Conservation (phyloP, 257 asterid genomes). For the Penstemon newberryi region DNA sequence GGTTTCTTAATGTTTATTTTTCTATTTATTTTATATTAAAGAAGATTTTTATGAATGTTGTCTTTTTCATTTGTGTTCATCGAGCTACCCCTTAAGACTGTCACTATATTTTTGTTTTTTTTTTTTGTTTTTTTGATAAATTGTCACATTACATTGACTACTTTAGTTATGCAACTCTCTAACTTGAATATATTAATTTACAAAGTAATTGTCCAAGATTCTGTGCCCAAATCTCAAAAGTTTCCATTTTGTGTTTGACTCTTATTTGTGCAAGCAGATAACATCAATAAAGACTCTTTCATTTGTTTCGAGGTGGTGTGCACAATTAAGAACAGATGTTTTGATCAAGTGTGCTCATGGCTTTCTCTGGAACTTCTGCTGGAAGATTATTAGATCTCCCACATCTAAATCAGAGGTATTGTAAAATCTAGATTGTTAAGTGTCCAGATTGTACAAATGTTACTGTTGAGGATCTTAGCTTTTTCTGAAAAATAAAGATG, state of each 20-base stretch:
- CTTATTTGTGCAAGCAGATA: slow-evolving; percentile 44
- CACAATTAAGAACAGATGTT: slow-evolving; percentile 42
- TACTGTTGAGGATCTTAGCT: slow-evolving; percentile 12
- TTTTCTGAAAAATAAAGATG: no score
- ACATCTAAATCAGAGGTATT: slow-evolving; percentile 68
- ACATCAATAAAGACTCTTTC: slow-evolving; percentile 66
- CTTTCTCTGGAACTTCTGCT: slow-evolving; percentile 79
- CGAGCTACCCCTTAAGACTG: slow-evolving; percentile 21
- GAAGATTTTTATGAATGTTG: background rate
- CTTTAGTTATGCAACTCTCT: slow-evolving; percentile 14
- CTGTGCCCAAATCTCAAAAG: slow-evolving; percentile 12
- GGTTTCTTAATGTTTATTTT: slow-evolving; percentile 10
- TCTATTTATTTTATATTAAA: background rate
- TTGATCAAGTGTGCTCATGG: slow-evolving; percentile 45
- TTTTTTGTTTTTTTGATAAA: no score
- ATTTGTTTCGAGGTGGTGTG: slow-evolving; percentile 63
- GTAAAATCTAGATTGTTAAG: slow-evolving; percentile 24
- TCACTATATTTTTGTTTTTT: background rate
- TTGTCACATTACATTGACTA: background rate
- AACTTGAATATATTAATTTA: slow-evolving; percentile 6
- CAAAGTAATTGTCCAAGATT: slow-evolving; percentile 5
- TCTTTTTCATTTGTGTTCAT: background rate
- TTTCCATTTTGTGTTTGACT: slow-evolving; percentile 14
- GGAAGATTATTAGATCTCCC: slow-evolving; percentile 59
- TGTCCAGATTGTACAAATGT: slow-evolving; percentile 26